These are phyloP conservation scores for Curvularia verruculosa DNA, from an alignment of 2,329 filamentous ascomycete species.

Conservation along the genomic window DNA sequence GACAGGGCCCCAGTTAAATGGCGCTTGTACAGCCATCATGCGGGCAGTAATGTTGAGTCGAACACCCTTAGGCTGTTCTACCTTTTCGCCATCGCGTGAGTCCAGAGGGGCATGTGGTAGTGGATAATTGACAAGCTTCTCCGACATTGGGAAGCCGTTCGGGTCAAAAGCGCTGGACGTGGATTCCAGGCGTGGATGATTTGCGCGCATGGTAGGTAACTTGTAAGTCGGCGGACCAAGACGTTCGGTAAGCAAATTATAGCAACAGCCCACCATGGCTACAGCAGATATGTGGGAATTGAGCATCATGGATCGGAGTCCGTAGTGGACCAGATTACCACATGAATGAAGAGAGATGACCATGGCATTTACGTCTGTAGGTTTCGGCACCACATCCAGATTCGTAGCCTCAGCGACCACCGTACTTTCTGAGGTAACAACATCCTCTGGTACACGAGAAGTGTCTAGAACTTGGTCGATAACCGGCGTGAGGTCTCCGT, in stretches of 20 bases:
- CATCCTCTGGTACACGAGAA: constrained; percentile 31
- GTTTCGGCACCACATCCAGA: constrained; percentile 38
- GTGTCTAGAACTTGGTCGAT: constrained; percentile 65
- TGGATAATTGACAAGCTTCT: constrained; percentile 63
- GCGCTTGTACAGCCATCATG: constrained; percentile 98
- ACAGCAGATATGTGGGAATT: constrained; percentile 88
- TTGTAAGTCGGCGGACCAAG: constrained; percentile 88
- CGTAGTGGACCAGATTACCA: constrained; percentile 95
- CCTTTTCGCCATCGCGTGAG: constrained; percentile 14
- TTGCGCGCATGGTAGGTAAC: constrained; percentile 75
- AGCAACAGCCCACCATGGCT: constrained; percentile 96
- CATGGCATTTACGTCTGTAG: constrained; percentile 64
- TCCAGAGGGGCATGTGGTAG: constrained; percentile 27
- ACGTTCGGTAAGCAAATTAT: constrained; percentile 92
- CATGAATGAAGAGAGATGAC: constrained; percentile 96
- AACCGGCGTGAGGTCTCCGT: constrained; percentile 72
- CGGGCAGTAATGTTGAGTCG: constrained; percentile 93
- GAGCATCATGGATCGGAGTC: constrained; percentile 80
- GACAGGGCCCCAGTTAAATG: constrained; percentile 82
- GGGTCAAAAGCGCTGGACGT: constrained; percentile 79
- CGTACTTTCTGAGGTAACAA: constrained; percentile 33
- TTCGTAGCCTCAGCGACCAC: constrained; percentile 31
- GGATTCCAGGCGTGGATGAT: constrained; percentile 69
- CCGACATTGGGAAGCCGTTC: constrained; percentile 92
- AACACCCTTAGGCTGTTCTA: constrained; percentile 60